phyloP scores from a whole-genome alignment of 176 grass and related monocot genomes.

The Chloris gayana region DNA sequence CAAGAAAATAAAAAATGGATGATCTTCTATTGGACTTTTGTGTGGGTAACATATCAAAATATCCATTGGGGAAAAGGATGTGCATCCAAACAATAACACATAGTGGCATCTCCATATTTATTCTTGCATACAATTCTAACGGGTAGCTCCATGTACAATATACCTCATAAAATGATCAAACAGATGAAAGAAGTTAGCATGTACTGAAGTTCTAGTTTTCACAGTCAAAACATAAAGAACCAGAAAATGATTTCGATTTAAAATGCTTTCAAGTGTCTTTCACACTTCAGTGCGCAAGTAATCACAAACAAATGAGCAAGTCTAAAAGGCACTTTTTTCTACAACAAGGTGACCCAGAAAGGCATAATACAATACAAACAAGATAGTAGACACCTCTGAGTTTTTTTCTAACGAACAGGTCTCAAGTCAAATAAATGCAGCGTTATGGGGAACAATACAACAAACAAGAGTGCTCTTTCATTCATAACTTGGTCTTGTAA shows the following conservation, averaged over 20 bases:
- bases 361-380: background rate
- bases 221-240: background rate
- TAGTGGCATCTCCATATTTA: background rate
- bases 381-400: slow-evolving; percentile 1
- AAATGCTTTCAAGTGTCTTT: slow-evolving; percentile 18
- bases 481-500: too few species aligned
- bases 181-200: background rate
- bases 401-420: background rate
- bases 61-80: background rate
- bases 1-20: too few species aligned
- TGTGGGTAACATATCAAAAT: background rate
- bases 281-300: slow-evolving; percentile 9
- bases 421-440: slow-evolving; percentile 10
- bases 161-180: background rate
- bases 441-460: background rate
- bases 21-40: background rate
- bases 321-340: slow-evolving; percentile 10
- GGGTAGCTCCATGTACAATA: background rate
- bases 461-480: slow-evolving; percentile 1
- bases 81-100: slow-evolving; percentile 7
- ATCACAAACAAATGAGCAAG: too few species aligned
- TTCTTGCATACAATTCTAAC: slow-evolving; percentile 1
- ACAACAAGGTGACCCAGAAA: slow-evolving; percentile 5
- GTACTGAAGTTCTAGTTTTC: background rate
- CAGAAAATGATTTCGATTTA: background rate